Percentiles rank a stretch among this genome's conserved stretches.
Conservation (phyloP, 371 early-diverging fungal species). For the Syncephalastrum racemosum region DNA sequence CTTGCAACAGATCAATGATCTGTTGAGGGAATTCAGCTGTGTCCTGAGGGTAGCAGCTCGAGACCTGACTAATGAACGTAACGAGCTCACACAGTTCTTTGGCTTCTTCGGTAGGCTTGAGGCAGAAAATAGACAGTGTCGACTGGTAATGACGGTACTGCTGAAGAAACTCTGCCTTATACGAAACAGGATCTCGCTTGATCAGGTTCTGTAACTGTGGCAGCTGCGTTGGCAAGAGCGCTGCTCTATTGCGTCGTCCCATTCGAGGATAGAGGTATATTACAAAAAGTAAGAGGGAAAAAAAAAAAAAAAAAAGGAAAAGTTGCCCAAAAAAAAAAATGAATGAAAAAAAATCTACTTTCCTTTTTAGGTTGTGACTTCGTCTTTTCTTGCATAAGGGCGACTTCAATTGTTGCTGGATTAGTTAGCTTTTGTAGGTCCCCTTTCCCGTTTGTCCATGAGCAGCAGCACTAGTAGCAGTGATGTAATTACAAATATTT, state of each 20-base stretch:
- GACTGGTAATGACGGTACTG: conserved; percentile 93
- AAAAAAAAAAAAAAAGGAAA: conserved; percentile 12
- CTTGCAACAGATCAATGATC: conserved; percentile 77
- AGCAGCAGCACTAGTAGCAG: no score
- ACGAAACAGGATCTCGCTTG: conserved; percentile 90
- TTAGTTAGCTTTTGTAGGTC: no score
- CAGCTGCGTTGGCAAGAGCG: conserved; percentile 79
- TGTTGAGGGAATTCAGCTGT: conserved; percentile 78
- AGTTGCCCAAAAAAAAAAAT: not conserved
- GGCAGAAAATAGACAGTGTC: conserved; percentile 79
- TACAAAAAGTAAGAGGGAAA: conserved; percentile 2
- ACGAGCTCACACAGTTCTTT: conserved; percentile 84
- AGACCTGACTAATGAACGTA: conserved; percentile 84
- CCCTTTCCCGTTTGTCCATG: no score
- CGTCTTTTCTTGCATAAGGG: no score
- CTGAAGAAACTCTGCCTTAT: conserved; percentile 91
- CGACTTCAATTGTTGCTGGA: no score
- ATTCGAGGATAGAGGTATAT: conserved; percentile 34
- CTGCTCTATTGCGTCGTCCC: conserved; percentile 71
- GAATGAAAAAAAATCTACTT: conserved; percentile 1
- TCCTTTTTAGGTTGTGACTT: not conserved
- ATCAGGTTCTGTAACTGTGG: conserved; percentile 98
- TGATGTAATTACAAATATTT: conserved; percentile 12
- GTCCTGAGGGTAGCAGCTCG: conserved; percentile 82
- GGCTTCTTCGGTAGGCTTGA: conserved; percentile 85